phyloP scores from a whole-genome alignment of 2,329 filamentous ascomycete species.

The Microsporum canis region DNA sequence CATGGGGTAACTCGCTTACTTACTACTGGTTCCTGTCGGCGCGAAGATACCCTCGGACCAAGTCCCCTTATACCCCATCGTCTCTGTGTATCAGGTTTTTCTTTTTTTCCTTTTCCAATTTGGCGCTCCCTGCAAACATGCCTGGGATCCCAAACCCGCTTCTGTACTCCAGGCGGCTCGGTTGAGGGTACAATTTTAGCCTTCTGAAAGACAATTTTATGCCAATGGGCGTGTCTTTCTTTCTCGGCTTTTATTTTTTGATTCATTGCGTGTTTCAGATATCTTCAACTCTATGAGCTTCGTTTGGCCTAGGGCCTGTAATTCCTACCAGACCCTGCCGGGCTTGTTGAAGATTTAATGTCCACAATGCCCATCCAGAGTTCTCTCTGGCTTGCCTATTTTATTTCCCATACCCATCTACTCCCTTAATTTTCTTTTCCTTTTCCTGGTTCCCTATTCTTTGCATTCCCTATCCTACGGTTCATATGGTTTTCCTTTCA shows the following conservation, averaged over 20 bases:
- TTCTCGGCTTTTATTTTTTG: not conserved
- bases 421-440: constrained; percentile 13
- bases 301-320: constrained; percentile 3
- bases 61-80: not conserved
- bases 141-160: not conserved
- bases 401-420: constrained; percentile 9
- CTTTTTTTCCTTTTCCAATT: not conserved
- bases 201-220: not conserved
- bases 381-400: constrained; percentile 10
- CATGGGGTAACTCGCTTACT: not conserved
- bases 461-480: not conserved
- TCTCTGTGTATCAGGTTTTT: not conserved
- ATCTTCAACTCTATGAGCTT: constrained; percentile 3
- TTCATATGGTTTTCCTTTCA: not conserved
- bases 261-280: constrained; percentile 11
- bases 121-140: not conserved
- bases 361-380: constrained; percentile 21
- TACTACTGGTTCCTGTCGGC: not conserved
- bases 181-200: not conserved
- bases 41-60: not conserved
- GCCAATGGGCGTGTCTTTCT: not conserved
- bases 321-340: constrained; percentile 1
- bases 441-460: constrained; percentile 15
- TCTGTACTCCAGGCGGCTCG: not conserved
- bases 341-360: constrained; percentile 28